These are phyloP conservation scores for Daldinia concentrica DNA, from an alignment of 495 filamentous ascomycete genomes.

Conservation along the genomic window DNA sequence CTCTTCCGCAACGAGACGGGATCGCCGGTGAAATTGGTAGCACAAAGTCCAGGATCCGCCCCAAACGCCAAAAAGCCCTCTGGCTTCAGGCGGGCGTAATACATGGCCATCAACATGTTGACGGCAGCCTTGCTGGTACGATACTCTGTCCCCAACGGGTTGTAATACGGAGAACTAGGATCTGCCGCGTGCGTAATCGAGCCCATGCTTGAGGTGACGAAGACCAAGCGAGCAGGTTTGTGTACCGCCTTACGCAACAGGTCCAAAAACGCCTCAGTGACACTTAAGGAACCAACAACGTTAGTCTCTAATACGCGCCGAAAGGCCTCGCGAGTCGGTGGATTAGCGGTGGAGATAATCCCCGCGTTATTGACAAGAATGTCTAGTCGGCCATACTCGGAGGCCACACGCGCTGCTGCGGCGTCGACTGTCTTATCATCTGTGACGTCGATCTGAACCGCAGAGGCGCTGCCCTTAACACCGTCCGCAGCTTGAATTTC, in stretches of 20 bases:
- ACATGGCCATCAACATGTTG: slow-evolving; percentile 50
- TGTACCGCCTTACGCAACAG: slow-evolving; percentile 50
- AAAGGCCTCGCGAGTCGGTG: slow-evolving; percentile 43
- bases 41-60: slow-evolving; percentile 27
- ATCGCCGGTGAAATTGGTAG: slow-evolving; percentile 29
- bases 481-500: slow-evolving; percentile 7
- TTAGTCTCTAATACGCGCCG: slow-evolving; percentile 55
- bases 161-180: slow-evolving; percentile 24
- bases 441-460: slow-evolving; percentile 31
- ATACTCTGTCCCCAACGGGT: slow-evolving; percentile 31
- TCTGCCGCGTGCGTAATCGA: slow-evolving; percentile 45
- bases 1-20: slow-evolving; percentile 39
- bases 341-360: slow-evolving; percentile 46
- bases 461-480: slow-evolving; percentile 28
- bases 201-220: slow-evolving; percentile 48
- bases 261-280: slow-evolving; percentile 55
- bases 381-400: slow-evolving; percentile 49
- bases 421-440: slow-evolving; percentile 32
- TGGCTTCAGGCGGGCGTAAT: slow-evolving; percentile 25
- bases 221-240: slow-evolving; percentile 27
- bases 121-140: slow-evolving; percentile 52
- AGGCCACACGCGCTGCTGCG: slow-evolving; percentile 49
- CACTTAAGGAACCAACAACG: slow-evolving; percentile 50
- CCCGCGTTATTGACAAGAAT: slow-evolving; percentile 48
- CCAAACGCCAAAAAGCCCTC: slow-evolving; percentile 31